Base-by-base conservation (phyloP, 805 yeast species). In the Monosporozyma yasuniensis region DNA sequence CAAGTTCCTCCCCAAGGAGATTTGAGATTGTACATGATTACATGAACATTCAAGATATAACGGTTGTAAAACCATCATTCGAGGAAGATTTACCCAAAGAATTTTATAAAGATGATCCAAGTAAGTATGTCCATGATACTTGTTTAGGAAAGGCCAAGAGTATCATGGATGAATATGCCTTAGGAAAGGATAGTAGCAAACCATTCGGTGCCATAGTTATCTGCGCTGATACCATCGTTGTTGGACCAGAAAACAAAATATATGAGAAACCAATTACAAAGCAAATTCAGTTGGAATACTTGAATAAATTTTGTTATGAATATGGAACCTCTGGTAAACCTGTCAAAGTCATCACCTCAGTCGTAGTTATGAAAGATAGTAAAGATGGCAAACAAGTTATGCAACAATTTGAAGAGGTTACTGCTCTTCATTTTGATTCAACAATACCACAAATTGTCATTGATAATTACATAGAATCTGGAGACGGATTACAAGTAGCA, bases 1-100 rank as follows among this genome's bases (percentile, higher is more conserved):
- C 96, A 0, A 87, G 96, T 2, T 76, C 85, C 0, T 90, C 97
- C 0, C 91, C 95, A 2, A 73, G 96, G 52, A 70, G 99, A 50
- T 67, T 71, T 48, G 87, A 86, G 50, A 83, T 93, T n/a, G 59
- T 93, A 27, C 60, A 65, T 4, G 79, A 83, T 56, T 55, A 51
- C 1, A 64, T 84, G 63, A 83, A 83, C 0, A 65, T 84, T 35
- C 46, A 62, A 0, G 61, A 77, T 8, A 57, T 74, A 11, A 67
- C 65, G 23, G 70, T 84, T 0, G 64, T 76, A 12, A 79, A 81
- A 18, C 85, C 96, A 0, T 69, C 77, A 9, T 91, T 88, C 60
- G 84, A 79, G 47, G 99, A 91, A 63, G 73, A 90, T 63, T 70
- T 93, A 39, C 71, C 77, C 51, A 88, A 89, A 59, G 52, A 61